Base-by-base conservation (phyloP, 2,329 filamentous ascomycete species). In the Huntiella decipiens region DNA sequence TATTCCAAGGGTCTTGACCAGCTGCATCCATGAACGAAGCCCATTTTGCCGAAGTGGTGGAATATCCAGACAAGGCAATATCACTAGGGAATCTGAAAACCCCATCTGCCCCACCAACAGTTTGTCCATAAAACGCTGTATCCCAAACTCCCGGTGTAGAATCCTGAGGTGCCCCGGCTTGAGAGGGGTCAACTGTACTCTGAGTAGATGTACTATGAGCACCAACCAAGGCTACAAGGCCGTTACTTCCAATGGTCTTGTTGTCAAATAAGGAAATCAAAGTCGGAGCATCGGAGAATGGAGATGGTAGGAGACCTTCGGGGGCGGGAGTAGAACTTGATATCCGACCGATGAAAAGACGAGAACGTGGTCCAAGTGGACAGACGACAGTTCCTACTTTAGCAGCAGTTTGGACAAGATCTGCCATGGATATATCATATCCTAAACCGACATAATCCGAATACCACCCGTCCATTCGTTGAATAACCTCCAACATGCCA, bases 131-230 rank as follows among this genome's bases (percentile, higher is more conserved):
- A 54, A 66, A 73, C 5, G 64, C 56, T 1, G 66, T 63, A 45
- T 73, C 70, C 70, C 69, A 73, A 1, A 68, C 60, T 12, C 67
- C 67, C 0, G 67, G 66, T 0, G 68, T 71, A 38, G 60, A 64
- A 50, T 74, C 71, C 50, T 73, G 67, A 0, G 69, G 63, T 12
- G 63, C 61, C 12, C 62, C 63, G 3, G 61, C 59, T 36, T 64
- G 59, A 4, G 52, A 48, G 0, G 54, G 40, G 49, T 70, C 62
- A 51, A 64, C 61, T 38, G 63, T 62, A 50, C 62, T 61, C 53
- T 73, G 68, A 52, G 65, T 64, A 3, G 66, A 66, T 3, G 66
- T 63, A 1, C 66, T 66, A 53, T 74, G 71, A 0, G 71, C 70
- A 36, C 71, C 71, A 7, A 74, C 54, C 2, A 74, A 64, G 4